phyloP scores from a whole-genome alignment of 306 rosid genomes.

The Lathyrus sativus region DNA sequence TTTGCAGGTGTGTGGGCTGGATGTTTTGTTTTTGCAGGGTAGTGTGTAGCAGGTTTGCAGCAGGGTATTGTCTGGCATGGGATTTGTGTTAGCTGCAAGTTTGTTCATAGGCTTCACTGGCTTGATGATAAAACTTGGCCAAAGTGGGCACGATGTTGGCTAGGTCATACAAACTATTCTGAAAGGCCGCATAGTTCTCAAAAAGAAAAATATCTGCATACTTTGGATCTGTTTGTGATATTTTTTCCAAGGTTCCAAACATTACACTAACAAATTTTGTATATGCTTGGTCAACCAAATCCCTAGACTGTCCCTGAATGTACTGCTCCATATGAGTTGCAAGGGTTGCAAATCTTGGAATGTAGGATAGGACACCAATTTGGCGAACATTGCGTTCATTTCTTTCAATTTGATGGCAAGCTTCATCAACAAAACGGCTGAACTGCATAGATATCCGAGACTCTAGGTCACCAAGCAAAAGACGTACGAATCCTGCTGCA shows the following conservation, averaged over 20 bases:
- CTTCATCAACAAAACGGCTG: conserved; percentile 95
- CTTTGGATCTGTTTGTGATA: conserved; percentile 91
- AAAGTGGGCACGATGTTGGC: conserved; percentile 97
- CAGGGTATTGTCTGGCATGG: no score
- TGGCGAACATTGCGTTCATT: conserved; percentile 91
- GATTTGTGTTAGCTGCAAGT: no score
- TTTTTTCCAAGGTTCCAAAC: conserved; percentile 95
- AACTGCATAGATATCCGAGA: conserved; percentile 87
- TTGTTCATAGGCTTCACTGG: conserved; percentile 98
- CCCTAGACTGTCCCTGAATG: conserved; percentile 98
- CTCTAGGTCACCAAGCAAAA: conserved; percentile 91
- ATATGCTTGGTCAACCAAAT: conserved; percentile 98
- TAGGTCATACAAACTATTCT: conserved; percentile 96
- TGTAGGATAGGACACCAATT: conserved; percentile 88
- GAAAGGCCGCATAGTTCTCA: conserved; percentile 98
- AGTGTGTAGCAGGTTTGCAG: no score
- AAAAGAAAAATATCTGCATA: conserved; percentile 84
- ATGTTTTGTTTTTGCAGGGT: no score
- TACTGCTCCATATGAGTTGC: conserved; percentile 99
- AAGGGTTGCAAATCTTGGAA: conserved; percentile 91
- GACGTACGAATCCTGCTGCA: conserved; percentile 99
- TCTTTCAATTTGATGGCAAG: conserved; percentile 98
- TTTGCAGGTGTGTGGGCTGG: no score
- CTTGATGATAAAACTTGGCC: conserved; percentile 98
- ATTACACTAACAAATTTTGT: conserved; percentile 96